Conservation (phyloP, 2,329 filamentous ascomycete genomes). For the Penicillium italicum region DNA sequence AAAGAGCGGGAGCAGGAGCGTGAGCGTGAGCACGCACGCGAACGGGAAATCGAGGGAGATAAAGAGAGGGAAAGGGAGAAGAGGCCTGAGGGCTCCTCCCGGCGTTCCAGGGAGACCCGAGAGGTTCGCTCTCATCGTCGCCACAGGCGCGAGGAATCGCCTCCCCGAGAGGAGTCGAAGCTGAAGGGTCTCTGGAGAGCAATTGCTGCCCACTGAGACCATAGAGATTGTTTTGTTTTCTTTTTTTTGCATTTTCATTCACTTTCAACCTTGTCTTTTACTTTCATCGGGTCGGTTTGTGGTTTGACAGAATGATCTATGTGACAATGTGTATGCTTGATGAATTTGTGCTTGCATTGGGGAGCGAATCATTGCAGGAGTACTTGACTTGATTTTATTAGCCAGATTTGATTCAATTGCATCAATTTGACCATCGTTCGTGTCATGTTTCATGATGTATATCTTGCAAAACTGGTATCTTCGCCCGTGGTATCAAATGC, state of each 20-base stretch:
- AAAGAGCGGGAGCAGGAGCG: slow-evolving; percentile 6
- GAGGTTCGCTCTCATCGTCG: slow-evolving; percentile 22
- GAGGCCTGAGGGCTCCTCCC: slow-evolving; percentile 19
- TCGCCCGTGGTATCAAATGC: neutral
- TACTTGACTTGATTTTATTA: slow-evolving; percentile 14
- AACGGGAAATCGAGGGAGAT: slow-evolving; percentile 14
- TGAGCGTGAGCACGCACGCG: slow-evolving; percentile 9
- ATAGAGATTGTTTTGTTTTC: neutral
- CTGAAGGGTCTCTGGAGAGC: slow-evolving; percentile 32
- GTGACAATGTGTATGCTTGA: slow-evolving; percentile 15
- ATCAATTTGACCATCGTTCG: neutral
- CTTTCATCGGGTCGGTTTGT: slow-evolving; percentile 4
- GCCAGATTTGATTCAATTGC: slow-evolving; percentile 8
- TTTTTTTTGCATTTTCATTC: neutral
- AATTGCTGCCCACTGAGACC: slow-evolving; percentile 29
- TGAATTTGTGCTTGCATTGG: slow-evolving; percentile 18
- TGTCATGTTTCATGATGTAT: neutral
- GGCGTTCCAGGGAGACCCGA: slow-evolving; percentile 23
- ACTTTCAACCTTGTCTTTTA: slow-evolving; percentile 13
- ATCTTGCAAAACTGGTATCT: neutral
- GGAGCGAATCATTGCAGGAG: slow-evolving; percentile 26
- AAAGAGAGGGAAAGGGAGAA: slow-evolving; percentile 11
- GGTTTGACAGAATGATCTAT: slow-evolving; percentile 9
- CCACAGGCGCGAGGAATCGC: slow-evolving; percentile 29
- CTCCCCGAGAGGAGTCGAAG: slow-evolving; percentile 27